Base-by-base conservation (phyloP, 441 rosid genomes). In the Breynia disticha region DNA sequence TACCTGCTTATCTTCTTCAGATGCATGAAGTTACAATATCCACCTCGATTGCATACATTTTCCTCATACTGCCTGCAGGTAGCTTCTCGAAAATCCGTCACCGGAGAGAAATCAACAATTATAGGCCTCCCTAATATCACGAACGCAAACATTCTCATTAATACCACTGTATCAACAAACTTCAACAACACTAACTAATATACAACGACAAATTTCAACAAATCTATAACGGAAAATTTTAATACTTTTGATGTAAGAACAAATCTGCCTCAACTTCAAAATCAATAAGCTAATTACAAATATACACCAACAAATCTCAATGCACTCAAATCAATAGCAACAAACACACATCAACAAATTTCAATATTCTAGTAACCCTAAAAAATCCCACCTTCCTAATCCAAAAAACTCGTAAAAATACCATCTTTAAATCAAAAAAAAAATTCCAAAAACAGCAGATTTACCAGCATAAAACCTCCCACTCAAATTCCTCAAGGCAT, bases 41-140 rank as follows among this genome's bases (percentile, higher is more conserved):
- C 83, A 45, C 83, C 86, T 50, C 87, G 74, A 62, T 79, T 83
- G 69, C 96, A 85, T 17, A 74, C 83, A 61, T 79, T 82, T 56
- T 87, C 89, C 75, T 87, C 91, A 19, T 80, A 83, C 69, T 81
- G 91, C 67, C 95, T 61, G 66, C 96, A 88, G 0, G 91, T 85
- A 10, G 96, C 95, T 75, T 79, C 91, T 0, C 96, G 84, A 63
- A 84, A 85, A 72, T 85, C 95, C 16, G 91, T 79, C 32, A 88
- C 91, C 0, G 96, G 86, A 28, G 91, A 83, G 71, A 81, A 85
- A 62, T 83, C 95, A 18, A 77, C 90, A 53, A 85, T 81, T 65
- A 85, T 88, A 12, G 88, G 94, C 32, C 90, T 84, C 11, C 96
- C 96, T 57, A 32, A 32, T 17, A 16, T 35, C 44, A 32, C 12